Evolutionary conservation across 225 moss, liverwort and hornwort species (phyloP).

Genomic region (Bryoerythrophyllum caledonicum): DNA sequence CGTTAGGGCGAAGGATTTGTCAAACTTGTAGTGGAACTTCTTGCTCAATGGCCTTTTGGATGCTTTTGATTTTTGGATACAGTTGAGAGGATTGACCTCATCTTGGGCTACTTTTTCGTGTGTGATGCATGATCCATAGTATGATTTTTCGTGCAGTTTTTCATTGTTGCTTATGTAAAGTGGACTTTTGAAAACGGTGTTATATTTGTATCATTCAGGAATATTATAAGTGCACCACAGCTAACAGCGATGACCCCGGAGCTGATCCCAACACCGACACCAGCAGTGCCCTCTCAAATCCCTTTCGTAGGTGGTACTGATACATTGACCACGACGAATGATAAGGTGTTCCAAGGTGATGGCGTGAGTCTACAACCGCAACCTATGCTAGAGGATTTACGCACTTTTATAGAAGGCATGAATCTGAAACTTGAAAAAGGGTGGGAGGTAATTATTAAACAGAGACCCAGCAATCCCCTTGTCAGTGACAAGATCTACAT

Average conservation of each 20-base stretch:
- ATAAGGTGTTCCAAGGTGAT: constrained; percentile 30
- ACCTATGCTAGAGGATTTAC: constrained; percentile 70
- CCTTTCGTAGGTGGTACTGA: constrained; percentile 23
- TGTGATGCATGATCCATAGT: constrained; percentile 6
- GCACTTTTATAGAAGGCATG: constrained; percentile 60
- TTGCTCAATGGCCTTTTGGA: background rate
- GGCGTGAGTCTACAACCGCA: constrained; percentile 24
- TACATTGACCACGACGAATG: constrained; percentile 18
- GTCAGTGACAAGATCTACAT: constrained; percentile 76
- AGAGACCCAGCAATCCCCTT: constrained; percentile 56
- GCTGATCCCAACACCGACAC: constrained; percentile 2
- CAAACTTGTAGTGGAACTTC: constrained; percentile 6
- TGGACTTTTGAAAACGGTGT: constrained; percentile 17
- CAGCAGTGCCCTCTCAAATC: constrained; percentile 23
- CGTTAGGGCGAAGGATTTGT: constrained; percentile 3
- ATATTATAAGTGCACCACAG: constrained; percentile 18
- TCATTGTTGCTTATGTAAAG: background rate
- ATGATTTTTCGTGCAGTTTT: constrained; percentile 9
- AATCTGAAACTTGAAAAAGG: constrained; percentile 63
- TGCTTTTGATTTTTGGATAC: background rate
- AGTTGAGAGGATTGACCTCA: constrained; percentile 10
- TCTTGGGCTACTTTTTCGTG: constrained; percentile 1
- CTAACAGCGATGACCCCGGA: constrained; percentile 1
- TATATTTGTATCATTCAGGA: constrained; percentile 30
- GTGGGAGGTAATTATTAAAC: constrained; percentile 73